phyloP scores from a whole-genome alignment of 305 asterid species.

The Ruellia speciosa region DNA sequence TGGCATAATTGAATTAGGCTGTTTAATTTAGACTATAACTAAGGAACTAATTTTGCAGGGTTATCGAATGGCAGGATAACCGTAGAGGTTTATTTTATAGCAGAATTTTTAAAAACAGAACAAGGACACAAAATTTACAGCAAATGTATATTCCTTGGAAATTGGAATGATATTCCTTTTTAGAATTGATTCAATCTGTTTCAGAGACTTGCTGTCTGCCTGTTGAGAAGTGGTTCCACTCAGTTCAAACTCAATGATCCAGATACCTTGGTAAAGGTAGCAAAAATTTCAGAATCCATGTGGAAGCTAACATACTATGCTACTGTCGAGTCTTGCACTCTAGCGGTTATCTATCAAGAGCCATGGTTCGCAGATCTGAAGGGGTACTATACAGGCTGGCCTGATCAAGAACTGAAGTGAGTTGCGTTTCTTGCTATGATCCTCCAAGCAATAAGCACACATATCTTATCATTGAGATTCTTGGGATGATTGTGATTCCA shows the following conservation, averaged over 20 bases:
- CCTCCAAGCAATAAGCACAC: neutral
- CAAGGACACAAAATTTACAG: neutral
- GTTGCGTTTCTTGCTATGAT: constrained; percentile 15
- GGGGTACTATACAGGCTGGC: constrained; percentile 59
- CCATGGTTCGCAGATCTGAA: constrained; percentile 52
- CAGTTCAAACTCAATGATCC: constrained; percentile 28
- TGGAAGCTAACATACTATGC: constrained; percentile 73
- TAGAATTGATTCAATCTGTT: constrained; percentile 8
- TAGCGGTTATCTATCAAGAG: constrained; percentile 34
- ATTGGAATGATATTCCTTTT: neutral
- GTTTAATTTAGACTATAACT: neutral
- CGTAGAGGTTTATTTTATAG: neutral
- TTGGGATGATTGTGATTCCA: neutral
- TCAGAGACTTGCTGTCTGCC: constrained; percentile 56
- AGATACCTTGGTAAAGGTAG: constrained; percentile 41
- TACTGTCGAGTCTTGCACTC: constrained; percentile 40
- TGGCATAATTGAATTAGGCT: neutral
- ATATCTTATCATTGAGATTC: neutral
- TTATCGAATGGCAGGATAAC: neutral
- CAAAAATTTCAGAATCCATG: constrained; percentile 65
- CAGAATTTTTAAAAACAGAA: neutral
- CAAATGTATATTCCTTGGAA: neutral
- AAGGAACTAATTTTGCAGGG: neutral
- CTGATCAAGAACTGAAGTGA: constrained; percentile 63
- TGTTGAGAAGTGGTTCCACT: constrained; percentile 36